These are phyloP conservation scores for Backusella psychrophila DNA, from an alignment of 192 early-diverging fungal genomes.

Conservation along the genomic window DNA sequence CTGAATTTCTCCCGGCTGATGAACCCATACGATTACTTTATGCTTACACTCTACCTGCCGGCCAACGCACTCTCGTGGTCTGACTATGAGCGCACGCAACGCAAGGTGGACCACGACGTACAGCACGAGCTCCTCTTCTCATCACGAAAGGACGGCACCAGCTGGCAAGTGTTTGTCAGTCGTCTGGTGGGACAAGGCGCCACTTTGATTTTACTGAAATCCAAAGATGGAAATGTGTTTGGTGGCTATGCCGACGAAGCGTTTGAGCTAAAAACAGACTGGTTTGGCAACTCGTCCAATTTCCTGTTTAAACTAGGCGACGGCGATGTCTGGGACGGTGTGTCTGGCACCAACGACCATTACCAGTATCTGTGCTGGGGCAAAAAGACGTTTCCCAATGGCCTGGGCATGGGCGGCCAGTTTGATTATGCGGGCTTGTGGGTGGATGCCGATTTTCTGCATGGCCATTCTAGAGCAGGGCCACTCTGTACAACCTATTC, in stretches of 20 bases:
- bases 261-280: slow-evolving; percentile 55
- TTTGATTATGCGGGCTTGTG: slow-evolving; percentile 71
- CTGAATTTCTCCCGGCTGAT: slow-evolving; percentile 33
- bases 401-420: slow-evolving; percentile 74
- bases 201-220: slow-evolving; percentile 46
- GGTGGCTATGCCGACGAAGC: slow-evolving; percentile 65
- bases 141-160: slow-evolving; percentile 44
- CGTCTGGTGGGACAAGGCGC: slow-evolving; percentile 41
- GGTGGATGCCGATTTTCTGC: slow-evolving; percentile 59
- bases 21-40: slow-evolving; percentile 37
- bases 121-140: slow-evolving; percentile 43
- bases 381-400: slow-evolving; percentile 72
- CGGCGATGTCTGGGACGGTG: slow-evolving; percentile 25
- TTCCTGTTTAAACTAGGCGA: slow-evolving; percentile 48
- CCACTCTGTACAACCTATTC: slow-evolving; percentile 62
- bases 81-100: slow-evolving; percentile 1
- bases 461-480: slow-evolving; percentile 59
- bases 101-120: neutral
- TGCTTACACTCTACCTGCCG: slow-evolving; percentile 29
- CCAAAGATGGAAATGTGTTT: slow-evolving; percentile 59
- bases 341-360: slow-evolving; percentile 57
- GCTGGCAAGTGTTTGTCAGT: slow-evolving; percentile 49
- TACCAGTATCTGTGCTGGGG: slow-evolving; percentile 77
- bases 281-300: slow-evolving; percentile 57
- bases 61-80: slow-evolving; percentile 18